Conservation (phyloP, 2,329 filamentous ascomycete species). For the Trichoderma asperellum region DNA sequence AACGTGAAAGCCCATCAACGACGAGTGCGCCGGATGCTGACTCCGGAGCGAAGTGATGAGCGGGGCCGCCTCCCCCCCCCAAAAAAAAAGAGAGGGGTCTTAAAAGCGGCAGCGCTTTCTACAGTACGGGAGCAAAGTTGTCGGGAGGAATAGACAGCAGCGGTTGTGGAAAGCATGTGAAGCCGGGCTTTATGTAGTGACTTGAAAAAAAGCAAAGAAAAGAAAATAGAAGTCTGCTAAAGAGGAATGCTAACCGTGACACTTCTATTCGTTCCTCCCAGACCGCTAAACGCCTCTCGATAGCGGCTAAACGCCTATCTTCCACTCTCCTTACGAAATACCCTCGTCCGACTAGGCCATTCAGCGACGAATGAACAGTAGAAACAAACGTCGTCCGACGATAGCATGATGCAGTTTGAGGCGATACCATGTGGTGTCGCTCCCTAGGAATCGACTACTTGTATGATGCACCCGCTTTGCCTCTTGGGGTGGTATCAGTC, state of each 20-base stretch:
- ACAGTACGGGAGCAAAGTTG: not conserved
- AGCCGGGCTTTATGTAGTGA: not conserved
- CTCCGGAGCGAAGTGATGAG: slow-evolving; percentile 10
- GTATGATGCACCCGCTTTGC: not conserved
- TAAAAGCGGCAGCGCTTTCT: slow-evolving; percentile 5
- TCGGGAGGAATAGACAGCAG: not conserved
- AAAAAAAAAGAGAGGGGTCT: not conserved
- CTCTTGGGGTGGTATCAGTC: not conserved
- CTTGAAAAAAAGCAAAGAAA: not conserved
- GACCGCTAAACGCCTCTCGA: not conserved
- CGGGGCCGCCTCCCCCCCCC: no score
- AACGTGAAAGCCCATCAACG: not conserved
- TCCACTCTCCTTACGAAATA: not conserved
- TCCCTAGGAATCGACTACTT: not conserved
- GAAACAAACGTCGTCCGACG: not conserved
- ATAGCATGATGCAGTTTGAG: not conserved
- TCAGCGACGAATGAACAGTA: not conserved
- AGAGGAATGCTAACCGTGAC: not conserved
- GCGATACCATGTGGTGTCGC: not conserved
- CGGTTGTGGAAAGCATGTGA: not conserved
- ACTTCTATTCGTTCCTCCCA: not conserved
- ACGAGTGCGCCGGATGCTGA: not conserved
- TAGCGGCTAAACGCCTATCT: not conserved
- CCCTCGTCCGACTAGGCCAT: not conserved
- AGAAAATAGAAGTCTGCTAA: not conserved